Evolutionary conservation across 768 basidiomycete species (phyloP), one percentile per base, ranked within the genome.

Genomic region (Termitomyces heimii): DNA sequence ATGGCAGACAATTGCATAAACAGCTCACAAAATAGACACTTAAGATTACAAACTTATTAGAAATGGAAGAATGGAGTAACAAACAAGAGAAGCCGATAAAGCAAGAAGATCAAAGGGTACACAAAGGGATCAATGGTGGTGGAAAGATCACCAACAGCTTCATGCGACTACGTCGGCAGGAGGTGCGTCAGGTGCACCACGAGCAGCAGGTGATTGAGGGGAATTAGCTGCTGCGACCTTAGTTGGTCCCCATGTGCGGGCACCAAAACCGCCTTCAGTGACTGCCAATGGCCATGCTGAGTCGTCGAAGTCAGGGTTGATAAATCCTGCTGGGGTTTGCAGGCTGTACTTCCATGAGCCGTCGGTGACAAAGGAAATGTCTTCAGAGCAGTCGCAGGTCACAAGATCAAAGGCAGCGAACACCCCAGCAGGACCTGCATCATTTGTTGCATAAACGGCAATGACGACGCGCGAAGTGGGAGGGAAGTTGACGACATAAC

Each of bases 321-420:
- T 59, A 40, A 62, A 65, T 63, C 48, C 66, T 16, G 44, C 26
- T 26, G 66, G 64, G 9, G 53, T 50, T 3, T 46, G 57, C 1
- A 55, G 60, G 39, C 29, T 67, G 40, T 56, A 66, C 55, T 68
- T 68, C 68, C 68, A 72, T 8, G 55, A 58, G 2, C 40, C 54
- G 51, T 70, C 67, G 16, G 68, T 68, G 6, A 64, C 49, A 9
- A 63, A 34, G 5, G 45, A 50, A 10, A 55, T 53, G 20, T 62
- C 60, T 1, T 56, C 48, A 8, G 58, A 56, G 53, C 64, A 67
- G 52, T 59, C 55, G 26, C 54, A 62, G 44, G 45, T 63, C 24
- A 55, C 62, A 51, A 65, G 61, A 34, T 65, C 56, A n/a, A 64
- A 58, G 13, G 61, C 58, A 37, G 57, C 65, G 45, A 67, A 55